Conservation (phyloP, 495 filamentous ascomycete genomes). For the Xylaria bambusicola region DNA sequence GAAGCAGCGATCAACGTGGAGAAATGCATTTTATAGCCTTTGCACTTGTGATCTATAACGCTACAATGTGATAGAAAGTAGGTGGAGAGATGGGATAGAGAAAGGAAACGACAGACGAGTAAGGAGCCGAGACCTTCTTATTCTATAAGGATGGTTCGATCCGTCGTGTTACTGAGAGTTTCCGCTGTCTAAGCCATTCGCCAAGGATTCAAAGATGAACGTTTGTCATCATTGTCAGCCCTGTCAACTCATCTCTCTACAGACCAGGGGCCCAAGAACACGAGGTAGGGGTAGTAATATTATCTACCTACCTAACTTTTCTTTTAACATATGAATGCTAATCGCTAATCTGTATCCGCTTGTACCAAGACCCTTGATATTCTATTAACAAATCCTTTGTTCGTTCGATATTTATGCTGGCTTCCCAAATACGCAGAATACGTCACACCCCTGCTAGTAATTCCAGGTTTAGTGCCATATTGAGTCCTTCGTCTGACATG, state of each 20-base stretch:
- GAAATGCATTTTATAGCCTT: slow-evolving; percentile 14
- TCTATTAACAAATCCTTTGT: slow-evolving; percentile 9
- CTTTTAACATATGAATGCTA: neutral
- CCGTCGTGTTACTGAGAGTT: slow-evolving; percentile 1
- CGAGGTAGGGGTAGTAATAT: slow-evolving; percentile 8
- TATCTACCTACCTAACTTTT: slow-evolving; percentile 4
- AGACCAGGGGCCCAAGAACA: slow-evolving; percentile 5
- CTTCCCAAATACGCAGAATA: no score
- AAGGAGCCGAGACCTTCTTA: slow-evolving; percentile 6
- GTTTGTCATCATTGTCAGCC: neutral
- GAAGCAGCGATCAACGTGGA: slow-evolving; percentile 10
- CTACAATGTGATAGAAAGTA: neutral
- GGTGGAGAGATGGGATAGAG: slow-evolving; percentile 3
- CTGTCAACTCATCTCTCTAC: slow-evolving; percentile 8
- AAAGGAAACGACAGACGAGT: slow-evolving; percentile 1
- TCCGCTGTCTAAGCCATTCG: neutral
- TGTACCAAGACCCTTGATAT: slow-evolving; percentile 12
- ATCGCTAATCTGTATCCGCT: slow-evolving; percentile 2
- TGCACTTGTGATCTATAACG: slow-evolving; percentile 4
- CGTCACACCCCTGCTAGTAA: neutral
- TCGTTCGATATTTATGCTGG: neutral
- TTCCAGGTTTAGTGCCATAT: neutral
- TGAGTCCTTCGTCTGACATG: neutral
- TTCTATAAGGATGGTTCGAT: slow-evolving; percentile 8
- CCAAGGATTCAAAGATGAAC: neutral